Evolutionary conservation across 2,329 filamentous ascomycete genomes (phyloP), one percentile per base, ranked within the genome.

Genomic region (Fusarium sp.): DNA sequence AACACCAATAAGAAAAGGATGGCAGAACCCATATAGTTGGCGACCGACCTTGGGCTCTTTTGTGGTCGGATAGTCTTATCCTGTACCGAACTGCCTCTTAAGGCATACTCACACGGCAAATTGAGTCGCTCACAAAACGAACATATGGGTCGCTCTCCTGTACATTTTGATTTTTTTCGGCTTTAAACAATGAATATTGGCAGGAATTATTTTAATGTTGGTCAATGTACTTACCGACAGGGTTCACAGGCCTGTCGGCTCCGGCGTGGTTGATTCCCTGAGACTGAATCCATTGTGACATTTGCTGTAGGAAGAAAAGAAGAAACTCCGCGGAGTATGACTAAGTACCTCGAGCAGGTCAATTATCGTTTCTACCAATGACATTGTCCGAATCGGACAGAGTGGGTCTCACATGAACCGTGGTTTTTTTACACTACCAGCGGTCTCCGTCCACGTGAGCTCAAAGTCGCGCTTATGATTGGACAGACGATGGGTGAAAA

Each of bases 81-180:
- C 0, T 37, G 34, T 5, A 4, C 20, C 1, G 23, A 21, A 16
- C 34, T 63, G 12, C 60, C 60, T 18, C 60, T 37, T 8, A 28
- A 11, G 2, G 48, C 58, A 34, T 63, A 63, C 12, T 55, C 21
- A 4, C 60, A 63, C 4, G 28, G 28, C 9, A 62, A 20, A 27
- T 47, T 4, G 13, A 63, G 23, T 16, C 58, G 23, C 23, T 48
- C 28, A 16, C 60, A 63, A 21, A 63, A 63, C 4, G 58, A 63
- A n/a, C 60, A 63, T 13, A 63, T 32, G 0, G 60, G 60, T 30
- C 60, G 48, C 8, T 63, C 60, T 7, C 57, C 48, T 3, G 60
- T 63, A 5, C 60, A 63, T 12, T 63, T 63, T 3, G 60, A 63
- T 14, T 63, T 63, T 5, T 63, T 63, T 7, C 48, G 58, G 14